These are phyloP conservation scores for Backusella tarrabulga DNA, from an alignment of 192 early-diverging fungal species.

Conservation along the genomic window DNA sequence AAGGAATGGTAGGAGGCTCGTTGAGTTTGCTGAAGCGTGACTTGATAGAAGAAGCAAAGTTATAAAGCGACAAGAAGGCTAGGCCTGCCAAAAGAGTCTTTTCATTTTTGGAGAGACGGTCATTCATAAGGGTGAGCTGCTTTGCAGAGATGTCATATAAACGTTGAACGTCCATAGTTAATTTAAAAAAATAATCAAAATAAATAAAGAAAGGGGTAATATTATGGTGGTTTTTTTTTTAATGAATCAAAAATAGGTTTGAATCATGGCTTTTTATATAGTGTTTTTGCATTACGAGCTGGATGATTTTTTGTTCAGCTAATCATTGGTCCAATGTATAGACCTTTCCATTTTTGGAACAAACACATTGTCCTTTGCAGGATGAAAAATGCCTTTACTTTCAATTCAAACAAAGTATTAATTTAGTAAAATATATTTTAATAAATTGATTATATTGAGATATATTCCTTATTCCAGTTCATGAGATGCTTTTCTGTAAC, in stretches of 20 bases:
- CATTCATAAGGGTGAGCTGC: neutral
- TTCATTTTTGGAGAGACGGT: neutral
- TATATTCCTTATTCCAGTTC: too few relatives aligned
- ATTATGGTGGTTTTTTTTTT: too few relatives aligned
- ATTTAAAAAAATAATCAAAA: neutral
- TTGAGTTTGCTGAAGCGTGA: neutral
- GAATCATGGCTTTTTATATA: neutral
- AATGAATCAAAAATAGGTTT: neutral
- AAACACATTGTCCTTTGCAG: neutral
- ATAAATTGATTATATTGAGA: too few relatives aligned
- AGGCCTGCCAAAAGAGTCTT: neutral
- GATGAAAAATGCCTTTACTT: neutral
- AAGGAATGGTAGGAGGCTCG: conserved; percentile 19
- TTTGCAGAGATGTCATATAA: neutral
- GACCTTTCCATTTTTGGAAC: neutral
- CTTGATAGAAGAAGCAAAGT: neutral
- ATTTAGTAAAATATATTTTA: too few relatives aligned
- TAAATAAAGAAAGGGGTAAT: neutral
- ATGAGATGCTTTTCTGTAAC: too few relatives aligned
- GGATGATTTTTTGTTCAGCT: neutral
- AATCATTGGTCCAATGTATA: neutral
- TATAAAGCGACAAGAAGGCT: neutral
- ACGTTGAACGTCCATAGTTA: neutral
- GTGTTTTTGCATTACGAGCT: neutral
- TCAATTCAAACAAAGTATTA: neutral